Percentiles rank a stretch among this genome's conserved stretches.
phyloP scores from a whole-genome alignment of 768 basidiomycete genomes.

The Porpolomopsis calyptriformis region DNA sequence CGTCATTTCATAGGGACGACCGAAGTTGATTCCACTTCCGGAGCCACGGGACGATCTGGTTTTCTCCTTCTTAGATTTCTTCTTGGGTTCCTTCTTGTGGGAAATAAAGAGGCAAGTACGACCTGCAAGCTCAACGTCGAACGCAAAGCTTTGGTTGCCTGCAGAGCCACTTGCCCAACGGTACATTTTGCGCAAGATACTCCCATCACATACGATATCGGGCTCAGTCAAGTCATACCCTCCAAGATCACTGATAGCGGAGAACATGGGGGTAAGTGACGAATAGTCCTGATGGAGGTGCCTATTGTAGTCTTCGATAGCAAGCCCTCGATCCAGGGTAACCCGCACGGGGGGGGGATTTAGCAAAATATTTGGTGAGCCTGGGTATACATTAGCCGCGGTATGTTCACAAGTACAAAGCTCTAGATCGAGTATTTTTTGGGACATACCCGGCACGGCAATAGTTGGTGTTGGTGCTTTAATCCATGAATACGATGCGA shows the following conservation, averaged over 20 bases:
- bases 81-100: slow-evolving; percentile 19
- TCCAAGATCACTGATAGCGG: slow-evolving; percentile 29
- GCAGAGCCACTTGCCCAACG: slow-evolving; percentile 28
- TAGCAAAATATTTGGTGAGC: slow-evolving; percentile 43
- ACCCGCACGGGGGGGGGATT: slow-evolving; percentile 23
- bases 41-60: too few relatives aligned
- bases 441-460: slow-evolving; percentile 30
- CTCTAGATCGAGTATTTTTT: neutral
- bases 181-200: slow-evolving; percentile 42
- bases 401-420: too few relatives aligned
- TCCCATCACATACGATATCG: slow-evolving; percentile 44
- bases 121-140: slow-evolving; percentile 36
- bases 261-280: slow-evolving; percentile 37
- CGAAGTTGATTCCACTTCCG: too few relatives aligned
- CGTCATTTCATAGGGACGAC: slow-evolving; percentile 29
- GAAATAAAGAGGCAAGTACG: slow-evolving; percentile 33
- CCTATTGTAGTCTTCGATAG: slow-evolving; percentile 34
- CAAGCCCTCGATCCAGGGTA: slow-evolving; percentile 25
- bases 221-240: slow-evolving; percentile 28
- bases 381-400: slow-evolving; percentile 16
- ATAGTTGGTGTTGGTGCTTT: slow-evolving; percentile 34
- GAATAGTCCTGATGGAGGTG: slow-evolving; percentile 18
- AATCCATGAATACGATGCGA: slow-evolving; percentile 48
- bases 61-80: slow-evolving; percentile 18
- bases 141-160: slow-evolving; percentile 30